These are phyloP conservation scores for Metschnikowia aberdeeniae DNA, from an alignment of 805 yeast genomes.

Conservation along the genomic window DNA sequence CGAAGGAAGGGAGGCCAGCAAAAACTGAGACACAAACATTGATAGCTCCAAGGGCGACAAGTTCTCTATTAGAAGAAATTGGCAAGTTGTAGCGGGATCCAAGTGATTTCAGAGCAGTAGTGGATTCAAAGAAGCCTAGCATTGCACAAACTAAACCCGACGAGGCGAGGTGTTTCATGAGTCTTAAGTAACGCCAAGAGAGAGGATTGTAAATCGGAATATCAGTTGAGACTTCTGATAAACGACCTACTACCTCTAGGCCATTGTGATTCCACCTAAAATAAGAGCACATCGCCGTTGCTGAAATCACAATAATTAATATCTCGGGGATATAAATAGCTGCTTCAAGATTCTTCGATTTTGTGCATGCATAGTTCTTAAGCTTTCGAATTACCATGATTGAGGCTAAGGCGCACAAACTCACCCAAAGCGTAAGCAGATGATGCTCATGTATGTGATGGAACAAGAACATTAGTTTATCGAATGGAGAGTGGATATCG, in stretches of 20 bases:
- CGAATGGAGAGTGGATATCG: slow-evolving; percentile 58
- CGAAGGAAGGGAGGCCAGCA: slow-evolving; percentile 82
- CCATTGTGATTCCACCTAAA: slow-evolving; percentile 51
- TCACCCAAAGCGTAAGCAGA: slow-evolving; percentile 56
- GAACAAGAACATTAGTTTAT: slow-evolving; percentile 57
- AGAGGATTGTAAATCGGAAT: slow-evolving; percentile 56
- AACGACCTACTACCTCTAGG: slow-evolving; percentile 66
- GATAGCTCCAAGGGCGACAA: slow-evolving; percentile 81
- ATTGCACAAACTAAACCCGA: slow-evolving; percentile 73
- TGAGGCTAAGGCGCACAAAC: slow-evolving; percentile 51
- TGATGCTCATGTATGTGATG: slow-evolving; percentile 48
- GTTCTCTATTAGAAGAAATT: slow-evolving; percentile 81
- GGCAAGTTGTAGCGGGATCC: slow-evolving; percentile 70
- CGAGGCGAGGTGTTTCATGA: slow-evolving; percentile 57
- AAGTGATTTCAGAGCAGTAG: slow-evolving; percentile 86
- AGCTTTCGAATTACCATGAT: slow-evolving; percentile 40
- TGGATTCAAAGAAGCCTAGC: slow-evolving; percentile 87
- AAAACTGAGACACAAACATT: slow-evolving; percentile 64
- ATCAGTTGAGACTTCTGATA: slow-evolving; percentile 43
- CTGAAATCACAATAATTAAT: slow-evolving; percentile 60
- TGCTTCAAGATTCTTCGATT: slow-evolving; percentile 20
- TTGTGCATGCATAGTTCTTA: slow-evolving; percentile 23
- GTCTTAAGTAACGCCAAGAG: slow-evolving; percentile 41
- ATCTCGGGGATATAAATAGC: slow-evolving; percentile 81
- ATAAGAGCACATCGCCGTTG: slow-evolving; percentile 49